Conservation (phyloP, 805 yeast genomes). For the Lachancea mirantina region DNA sequence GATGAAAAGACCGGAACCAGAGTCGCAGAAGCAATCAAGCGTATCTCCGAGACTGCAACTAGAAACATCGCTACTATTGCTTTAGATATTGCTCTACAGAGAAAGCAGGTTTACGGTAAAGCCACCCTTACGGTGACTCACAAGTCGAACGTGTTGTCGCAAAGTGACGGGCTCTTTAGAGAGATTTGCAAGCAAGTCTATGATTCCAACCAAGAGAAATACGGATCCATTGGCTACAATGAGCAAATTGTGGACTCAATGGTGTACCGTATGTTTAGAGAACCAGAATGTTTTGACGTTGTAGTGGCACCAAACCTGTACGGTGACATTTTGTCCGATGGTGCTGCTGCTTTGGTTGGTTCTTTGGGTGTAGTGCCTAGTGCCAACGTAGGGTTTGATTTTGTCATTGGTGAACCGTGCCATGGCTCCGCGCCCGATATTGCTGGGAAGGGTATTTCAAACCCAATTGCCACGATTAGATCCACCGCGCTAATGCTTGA, state of each 20-base stretch:
- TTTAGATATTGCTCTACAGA: constrained; percentile 83
- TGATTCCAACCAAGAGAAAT: constrained; percentile 49
- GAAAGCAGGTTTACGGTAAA: constrained; percentile 65
- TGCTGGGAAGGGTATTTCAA: constrained; percentile 88
- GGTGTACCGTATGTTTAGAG: constrained; percentile 99
- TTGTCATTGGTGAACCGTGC: constrained; percentile 98
- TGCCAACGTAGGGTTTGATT: constrained; percentile 93
- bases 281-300: constrained; percentile 94
- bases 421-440: constrained; percentile 99
- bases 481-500: constrained; percentile 96
- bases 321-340: constrained; percentile 95
- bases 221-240: constrained; percentile 57
- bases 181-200: constrained; percentile 53
- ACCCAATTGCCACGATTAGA: constrained; percentile 97
- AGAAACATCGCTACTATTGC: constrained; percentile 85
- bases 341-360: constrained; percentile 97
- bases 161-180: constrained; percentile 92
- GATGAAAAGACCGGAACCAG: constrained; percentile 73
- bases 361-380: constrained; percentile 97
- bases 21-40: constrained; percentile 96
- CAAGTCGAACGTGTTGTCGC: constrained; percentile 90
- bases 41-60: constrained; percentile 86
- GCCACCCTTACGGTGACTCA: constrained; percentile 80
- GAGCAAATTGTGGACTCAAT: constrained; percentile 98
- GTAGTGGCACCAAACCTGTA: constrained; percentile 98